Conservation (phyloP, 2,329 filamentous ascomycete species). For the Xylaria sp. region DNA sequence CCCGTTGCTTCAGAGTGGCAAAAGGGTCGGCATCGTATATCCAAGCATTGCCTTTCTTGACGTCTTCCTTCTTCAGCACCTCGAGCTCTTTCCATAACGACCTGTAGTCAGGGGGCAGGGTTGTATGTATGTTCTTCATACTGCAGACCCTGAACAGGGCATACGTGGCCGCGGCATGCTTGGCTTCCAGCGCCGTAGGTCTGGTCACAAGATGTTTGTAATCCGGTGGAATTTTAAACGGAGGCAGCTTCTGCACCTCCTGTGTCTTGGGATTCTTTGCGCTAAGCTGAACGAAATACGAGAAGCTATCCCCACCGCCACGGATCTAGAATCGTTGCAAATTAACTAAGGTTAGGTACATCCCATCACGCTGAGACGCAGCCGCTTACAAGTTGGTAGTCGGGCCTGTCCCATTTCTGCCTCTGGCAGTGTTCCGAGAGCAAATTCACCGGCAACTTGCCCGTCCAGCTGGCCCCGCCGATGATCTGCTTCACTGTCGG, state of each 20-base stretch:
- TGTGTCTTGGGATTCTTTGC: slow-evolving; percentile 79
- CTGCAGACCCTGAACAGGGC: slow-evolving; percentile 89
- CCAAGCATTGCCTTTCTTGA: slow-evolving; percentile 79
- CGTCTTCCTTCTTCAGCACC: slow-evolving; percentile 77
- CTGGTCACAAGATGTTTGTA: slow-evolving; percentile 77
- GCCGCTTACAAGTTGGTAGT: slow-evolving; percentile 74
- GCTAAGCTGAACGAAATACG: slow-evolving; percentile 79
- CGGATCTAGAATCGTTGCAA: slow-evolving; percentile 52
- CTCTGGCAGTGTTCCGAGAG: slow-evolving; percentile 94
- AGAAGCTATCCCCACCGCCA: slow-evolving; percentile 68
- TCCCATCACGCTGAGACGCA: slow-evolving; percentile 12
- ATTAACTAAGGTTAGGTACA: slow-evolving; percentile 32
- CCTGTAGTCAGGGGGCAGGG: slow-evolving; percentile 87
- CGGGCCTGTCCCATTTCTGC: slow-evolving; percentile 92
- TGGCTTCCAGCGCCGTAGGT: slow-evolving; percentile 83
- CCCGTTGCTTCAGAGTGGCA: slow-evolving; percentile 74
- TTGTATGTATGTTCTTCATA: slow-evolving; percentile 95
- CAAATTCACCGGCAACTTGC: slow-evolving; percentile 91
- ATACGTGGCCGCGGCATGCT: slow-evolving; percentile 91
- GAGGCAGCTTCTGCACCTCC: slow-evolving; percentile 72
- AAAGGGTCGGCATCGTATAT: slow-evolving; percentile 98
- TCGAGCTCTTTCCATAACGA: slow-evolving; percentile 92
- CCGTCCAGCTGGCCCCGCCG: slow-evolving; percentile 94
- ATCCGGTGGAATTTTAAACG: slow-evolving; percentile 77
- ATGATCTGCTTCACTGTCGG: slow-evolving; percentile 79